Base-by-base conservation (phyloP, 495 filamentous ascomycete species). In the Rostrohypoxylon terebratum region DNA sequence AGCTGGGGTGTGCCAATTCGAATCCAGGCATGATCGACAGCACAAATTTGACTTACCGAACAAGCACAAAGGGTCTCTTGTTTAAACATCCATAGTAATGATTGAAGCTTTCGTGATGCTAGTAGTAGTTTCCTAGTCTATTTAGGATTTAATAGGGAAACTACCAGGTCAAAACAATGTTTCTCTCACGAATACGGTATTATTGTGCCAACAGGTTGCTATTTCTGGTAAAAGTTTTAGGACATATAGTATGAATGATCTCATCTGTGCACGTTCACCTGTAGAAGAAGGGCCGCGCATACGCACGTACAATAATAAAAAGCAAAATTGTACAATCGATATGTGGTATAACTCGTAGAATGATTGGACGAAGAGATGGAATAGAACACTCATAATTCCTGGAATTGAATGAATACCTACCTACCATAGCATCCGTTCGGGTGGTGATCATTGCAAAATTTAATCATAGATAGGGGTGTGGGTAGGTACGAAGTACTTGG, bases 21-120 rank as follows among this genome's bases (percentile, higher is more conserved):
- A 58, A 68, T 65, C 38, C 38, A 25, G 65, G 5, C 28, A 73
- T 33, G 70, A 73, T 73, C 65, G 38, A 64, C 70, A 51, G 20
- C 31, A 31, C 47, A 64, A 68, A 50, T 64, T 65, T 50, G 60
- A n/a, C 61, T 36, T 61, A 57, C 65, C 65, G 60, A 47, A 68
- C 28, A 34, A 16, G 25, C 31, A 20, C 13, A 36, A 44, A 42
- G 33, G 23, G 45, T 34, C 48, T 62, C 16, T 54, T 59, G 40
- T 58, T 51, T 62, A 66, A 53, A 59, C 33, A 59, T n/a, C n/a
- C n/a, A n/a, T 53, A 59, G 44, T 33, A 47, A 62, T 40, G 47
- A 71, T 58, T 48, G 13, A 55, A 59, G 11, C 18, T 13, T 59
- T 40, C 16, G 54, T 54, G 25, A 14, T 33, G 2, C 50, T 34